Conservation (phyloP, 371 early-diverging fungal species). For the Nematocida homosporus region DNA sequence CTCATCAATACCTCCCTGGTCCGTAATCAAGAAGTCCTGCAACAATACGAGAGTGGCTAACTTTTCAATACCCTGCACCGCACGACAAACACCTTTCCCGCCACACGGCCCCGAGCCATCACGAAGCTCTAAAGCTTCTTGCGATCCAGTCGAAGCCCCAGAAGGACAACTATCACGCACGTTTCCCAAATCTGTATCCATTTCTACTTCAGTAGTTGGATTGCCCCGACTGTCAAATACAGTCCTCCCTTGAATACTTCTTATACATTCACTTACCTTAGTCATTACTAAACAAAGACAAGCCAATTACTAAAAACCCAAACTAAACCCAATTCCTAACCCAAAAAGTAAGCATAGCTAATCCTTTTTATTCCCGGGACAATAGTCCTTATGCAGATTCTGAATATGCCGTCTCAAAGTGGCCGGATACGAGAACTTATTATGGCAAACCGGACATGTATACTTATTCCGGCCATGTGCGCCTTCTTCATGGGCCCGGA, state of each 20-base stretch:
- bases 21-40: conserved; percentile 73
- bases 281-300: conserved; percentile 6
- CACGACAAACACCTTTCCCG: conserved; percentile 88
- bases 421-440: not conserved
- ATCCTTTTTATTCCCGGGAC: too few relatives aligned
- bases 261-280: conserved; percentile 31
- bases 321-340: too few relatives aligned
- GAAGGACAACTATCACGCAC: conserved; percentile 91
- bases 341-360: too few relatives aligned
- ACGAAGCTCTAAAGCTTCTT: conserved; percentile 95
- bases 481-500: not conserved
- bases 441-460: conserved; percentile 3
- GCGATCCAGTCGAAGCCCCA: conserved; percentile 93
- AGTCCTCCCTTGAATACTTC: conserved; percentile 73
- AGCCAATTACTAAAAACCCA: too few relatives aligned
- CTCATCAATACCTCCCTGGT: conserved; percentile 82
- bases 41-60: conserved; percentile 74
- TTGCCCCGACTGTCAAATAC: conserved; percentile 96
- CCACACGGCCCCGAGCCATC: conserved; percentile 72
- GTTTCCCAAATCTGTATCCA: conserved; percentile 75
- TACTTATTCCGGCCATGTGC: not conserved
- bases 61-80: conserved; percentile 82
- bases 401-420: not conserved
- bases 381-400: too few relatives aligned
- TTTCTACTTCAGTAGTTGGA: conserved; percentile 95